These are phyloP conservation scores for Oryza meridionalis DNA, from an alignment of 176 grass and related monocot genomes.

Conservation along the genomic window DNA sequence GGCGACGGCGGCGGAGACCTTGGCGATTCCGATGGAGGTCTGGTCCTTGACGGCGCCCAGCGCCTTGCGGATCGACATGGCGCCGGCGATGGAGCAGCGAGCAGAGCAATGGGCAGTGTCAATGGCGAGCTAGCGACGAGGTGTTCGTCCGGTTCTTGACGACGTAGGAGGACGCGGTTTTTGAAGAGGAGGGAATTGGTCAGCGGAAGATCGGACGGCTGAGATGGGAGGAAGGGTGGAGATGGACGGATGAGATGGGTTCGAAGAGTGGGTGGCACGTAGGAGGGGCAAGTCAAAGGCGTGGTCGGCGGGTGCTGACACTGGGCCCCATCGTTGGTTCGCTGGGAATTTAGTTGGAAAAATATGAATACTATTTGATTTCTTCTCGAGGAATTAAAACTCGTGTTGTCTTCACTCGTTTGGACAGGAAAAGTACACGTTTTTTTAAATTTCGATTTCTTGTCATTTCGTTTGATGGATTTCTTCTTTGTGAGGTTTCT, in stretches of 20 bases:
- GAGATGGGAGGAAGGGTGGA: background rate
- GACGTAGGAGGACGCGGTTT: constrained; percentile 30
- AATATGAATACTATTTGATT: background rate
- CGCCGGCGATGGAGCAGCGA: background rate
- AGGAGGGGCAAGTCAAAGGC: background rate
- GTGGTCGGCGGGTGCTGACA: constrained; percentile 3
- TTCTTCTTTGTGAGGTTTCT: background rate
- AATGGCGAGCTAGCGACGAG: background rate
- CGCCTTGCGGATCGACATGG: constrained; percentile 69
- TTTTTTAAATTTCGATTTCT: background rate
- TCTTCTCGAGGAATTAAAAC: background rate
- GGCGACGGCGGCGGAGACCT: constrained; percentile 53
- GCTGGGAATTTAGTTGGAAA: background rate
- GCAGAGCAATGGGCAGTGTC: background rate
- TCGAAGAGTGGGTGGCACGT: background rate
- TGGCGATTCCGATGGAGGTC: constrained; percentile 74
- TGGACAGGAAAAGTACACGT: background rate
- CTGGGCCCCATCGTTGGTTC: background rate
- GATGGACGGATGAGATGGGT: constrained; percentile 1
- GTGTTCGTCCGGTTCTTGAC: background rate
- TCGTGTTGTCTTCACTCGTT: background rate
- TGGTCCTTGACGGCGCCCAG: constrained; percentile 88
- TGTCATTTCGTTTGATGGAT: background rate
- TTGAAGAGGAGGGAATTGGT: background rate
- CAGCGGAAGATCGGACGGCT: background rate